phyloP scores from a whole-genome alignment of 2,329 filamentous ascomycete genomes.

The Malbranchea zuffiana region DNA sequence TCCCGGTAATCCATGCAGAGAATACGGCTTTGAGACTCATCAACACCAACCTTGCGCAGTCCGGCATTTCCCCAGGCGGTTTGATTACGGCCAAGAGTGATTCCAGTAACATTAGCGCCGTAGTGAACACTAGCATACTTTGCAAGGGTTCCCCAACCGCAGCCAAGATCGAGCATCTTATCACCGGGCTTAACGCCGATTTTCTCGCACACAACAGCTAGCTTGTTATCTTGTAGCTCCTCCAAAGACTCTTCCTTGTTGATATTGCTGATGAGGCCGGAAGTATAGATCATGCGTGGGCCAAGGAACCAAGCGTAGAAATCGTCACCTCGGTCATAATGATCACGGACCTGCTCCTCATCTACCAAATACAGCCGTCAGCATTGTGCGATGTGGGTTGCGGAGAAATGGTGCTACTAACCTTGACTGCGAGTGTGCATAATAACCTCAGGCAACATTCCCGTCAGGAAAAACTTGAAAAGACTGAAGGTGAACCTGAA shows the following conservation, averaged over 20 bases:
- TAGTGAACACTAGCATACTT: slow-evolving; percentile 90
- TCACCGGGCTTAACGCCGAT: slow-evolving; percentile 74
- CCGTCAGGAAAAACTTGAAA: slow-evolving; percentile 78
- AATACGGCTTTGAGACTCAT: slow-evolving; percentile 81
- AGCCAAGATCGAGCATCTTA: slow-evolving; percentile 83
- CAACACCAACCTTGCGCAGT: slow-evolving; percentile 67
- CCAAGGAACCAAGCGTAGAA: slow-evolving; percentile 99
- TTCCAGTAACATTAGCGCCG: slow-evolving; percentile 71
- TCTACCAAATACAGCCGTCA: slow-evolving; percentile 52
- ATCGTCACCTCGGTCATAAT: slow-evolving; percentile 96
- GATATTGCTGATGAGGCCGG: slow-evolving; percentile 81
- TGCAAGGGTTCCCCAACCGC: slow-evolving; percentile 93
- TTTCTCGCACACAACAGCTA: slow-evolving; percentile 92
- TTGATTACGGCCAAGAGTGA: slow-evolving; percentile 92
- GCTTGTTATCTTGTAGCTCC: slow-evolving; percentile 94
- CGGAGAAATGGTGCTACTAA: slow-evolving; percentile 28
- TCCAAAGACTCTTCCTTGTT: slow-evolving; percentile 82
- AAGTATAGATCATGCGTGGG: slow-evolving; percentile 98
- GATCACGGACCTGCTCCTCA: slow-evolving; percentile 93
- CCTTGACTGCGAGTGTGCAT: slow-evolving; percentile 86
- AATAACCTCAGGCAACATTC: slow-evolving; percentile 80
- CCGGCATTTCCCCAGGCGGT: slow-evolving; percentile 93
- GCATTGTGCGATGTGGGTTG: too few relatives aligned
- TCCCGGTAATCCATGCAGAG: slow-evolving; percentile 97
- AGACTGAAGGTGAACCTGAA: slow-evolving; percentile 80